Percentiles rank a stretch among this genome's conserved stretches.
These are phyloP conservation scores for Vigna angularis DNA, from an alignment of 306 rosid species.

Conservation along the genomic window DNA sequence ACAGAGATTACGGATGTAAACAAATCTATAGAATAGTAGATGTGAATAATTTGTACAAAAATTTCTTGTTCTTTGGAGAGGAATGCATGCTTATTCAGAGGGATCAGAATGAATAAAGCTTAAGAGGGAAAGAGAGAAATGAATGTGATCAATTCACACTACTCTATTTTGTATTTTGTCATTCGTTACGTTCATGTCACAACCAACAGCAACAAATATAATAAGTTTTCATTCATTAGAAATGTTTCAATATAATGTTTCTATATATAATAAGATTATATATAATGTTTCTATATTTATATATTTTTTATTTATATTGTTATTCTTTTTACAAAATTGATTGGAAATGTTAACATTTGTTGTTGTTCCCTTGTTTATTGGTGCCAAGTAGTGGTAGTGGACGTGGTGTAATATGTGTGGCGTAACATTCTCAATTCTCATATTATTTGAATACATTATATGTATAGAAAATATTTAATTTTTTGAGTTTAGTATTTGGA, in stretches of 20 bases:
- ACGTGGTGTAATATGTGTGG: no score
- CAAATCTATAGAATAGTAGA: slow-evolving; percentile 27
- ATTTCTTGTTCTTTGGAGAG: slow-evolving; percentile 40
- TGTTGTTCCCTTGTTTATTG: no score
- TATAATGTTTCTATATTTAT: no score
- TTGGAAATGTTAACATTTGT: no score
- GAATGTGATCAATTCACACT: slow-evolving; percentile 2
- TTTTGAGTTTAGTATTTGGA: no score
- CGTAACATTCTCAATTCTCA: no score
- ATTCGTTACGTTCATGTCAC: slow-evolving; percentile 23
- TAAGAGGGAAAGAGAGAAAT: slow-evolving; percentile 8
- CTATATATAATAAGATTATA: not conserved
- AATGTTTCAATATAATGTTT: not conserved
- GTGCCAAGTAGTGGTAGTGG: no score
- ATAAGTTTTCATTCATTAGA: not conserved
- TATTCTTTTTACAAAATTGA: no score
- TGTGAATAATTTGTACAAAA: slow-evolving; percentile 56
- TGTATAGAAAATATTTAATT: no score
- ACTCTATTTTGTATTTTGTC: slow-evolving; percentile 25
- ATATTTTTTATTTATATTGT: no score
- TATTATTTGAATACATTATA: no score
- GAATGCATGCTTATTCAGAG: slow-evolving; percentile 9
- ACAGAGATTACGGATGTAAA: slow-evolving; percentile 19
- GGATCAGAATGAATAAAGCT: slow-evolving; percentile 7
- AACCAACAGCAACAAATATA: slow-evolving; percentile 18